Conservation (phyloP, 306 rosid species). For the Fragaria vesca region DNA sequence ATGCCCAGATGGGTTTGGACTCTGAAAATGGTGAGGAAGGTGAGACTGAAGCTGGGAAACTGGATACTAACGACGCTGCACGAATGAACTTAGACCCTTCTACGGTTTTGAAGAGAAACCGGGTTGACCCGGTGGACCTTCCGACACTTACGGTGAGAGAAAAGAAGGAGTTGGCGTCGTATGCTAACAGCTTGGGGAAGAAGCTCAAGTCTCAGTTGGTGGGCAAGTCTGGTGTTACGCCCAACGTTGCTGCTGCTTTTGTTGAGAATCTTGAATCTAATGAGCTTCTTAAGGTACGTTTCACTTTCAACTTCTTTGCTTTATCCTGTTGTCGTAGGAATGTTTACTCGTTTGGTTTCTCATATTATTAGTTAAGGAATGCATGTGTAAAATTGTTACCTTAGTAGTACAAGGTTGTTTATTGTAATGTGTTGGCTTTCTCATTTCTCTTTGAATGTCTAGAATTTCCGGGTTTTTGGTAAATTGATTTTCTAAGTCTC, state of each 20-base stretch:
- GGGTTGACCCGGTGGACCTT: conserved; percentile 49
- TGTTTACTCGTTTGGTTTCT: background rate
- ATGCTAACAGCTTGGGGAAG: conserved; percentile 84
- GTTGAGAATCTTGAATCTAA: conserved; percentile 82
- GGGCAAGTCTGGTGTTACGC: conserved; percentile 82
- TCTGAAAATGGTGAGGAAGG: conserved; percentile 20
- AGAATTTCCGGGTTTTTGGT: background rate
- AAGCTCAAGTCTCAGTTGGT: conserved; percentile 88
- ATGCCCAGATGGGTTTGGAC: background rate
- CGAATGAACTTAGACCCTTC: conserved; percentile 24
- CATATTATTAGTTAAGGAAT: background rate
- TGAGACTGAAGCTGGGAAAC: conserved; percentile 12
- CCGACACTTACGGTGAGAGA: conserved; percentile 72
- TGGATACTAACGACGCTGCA: conserved; percentile 30
- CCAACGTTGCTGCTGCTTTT: conserved; percentile 68
- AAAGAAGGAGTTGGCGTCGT: conserved; percentile 81
- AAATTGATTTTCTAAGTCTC: background rate
- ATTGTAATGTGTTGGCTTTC: background rate
- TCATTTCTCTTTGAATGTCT: background rate
- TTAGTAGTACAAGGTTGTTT: background rate
- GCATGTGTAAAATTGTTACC: background rate
- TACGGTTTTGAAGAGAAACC: conserved; percentile 40
- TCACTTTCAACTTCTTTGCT: background rate
- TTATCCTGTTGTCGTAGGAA: background rate
- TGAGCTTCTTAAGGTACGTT: conserved; percentile 84